Evolutionary conservation across 768 basidiomycete species (phyloP), one percentile per base, ranked within the genome.

Genomic region (Phaffia australis): DNA sequence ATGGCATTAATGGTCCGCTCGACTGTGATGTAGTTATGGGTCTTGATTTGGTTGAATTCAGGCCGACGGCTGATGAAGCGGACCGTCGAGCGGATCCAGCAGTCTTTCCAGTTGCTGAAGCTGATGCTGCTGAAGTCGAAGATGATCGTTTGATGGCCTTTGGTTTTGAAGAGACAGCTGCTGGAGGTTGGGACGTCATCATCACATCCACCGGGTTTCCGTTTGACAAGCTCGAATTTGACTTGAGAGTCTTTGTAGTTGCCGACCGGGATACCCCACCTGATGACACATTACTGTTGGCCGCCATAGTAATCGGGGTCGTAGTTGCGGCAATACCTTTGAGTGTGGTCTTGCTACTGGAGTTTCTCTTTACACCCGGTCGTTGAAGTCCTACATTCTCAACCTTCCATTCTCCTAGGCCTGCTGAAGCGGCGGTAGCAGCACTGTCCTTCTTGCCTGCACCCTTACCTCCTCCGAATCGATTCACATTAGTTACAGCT

Each of bases 401-500:
- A 23, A 67, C 46, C 11, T 62, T 15, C 66, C 66, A 67, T 18
- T 56, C 50, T 7, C 60, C 66, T 29, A 29, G 48, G 2, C 16
- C 42, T 29, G 49, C 18, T 3, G 25, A 48, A 35, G 47, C 55
- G 32, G 32, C 54, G 50, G 29, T 23, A 11, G 11, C 35, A 11
- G 35, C 11, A 42, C 11, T 42, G 35, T 42, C 35, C 35, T 42
- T 42, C 35, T 42, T 42, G 11, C 35, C n/a, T n/a, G n/a, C n/a
- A 29, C 62, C 62, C 65, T 56, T 61, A 30, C 54, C 60, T 29
- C n/a, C 27, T 4, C 51, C 59, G 46, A 55, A 57, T 19, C 67
- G 56, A 3, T 57, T 58, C 27, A 69, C 67, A 56, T 69, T 69
- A 49, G 67, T 69, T 7, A 69, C 67, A 15, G 60, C 60, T 23